Evolutionary conservation across 805 yeast species (phyloP), one percentile per base, ranked within the genome.

Genomic region (Nakazawaea laoshanensis): DNA sequence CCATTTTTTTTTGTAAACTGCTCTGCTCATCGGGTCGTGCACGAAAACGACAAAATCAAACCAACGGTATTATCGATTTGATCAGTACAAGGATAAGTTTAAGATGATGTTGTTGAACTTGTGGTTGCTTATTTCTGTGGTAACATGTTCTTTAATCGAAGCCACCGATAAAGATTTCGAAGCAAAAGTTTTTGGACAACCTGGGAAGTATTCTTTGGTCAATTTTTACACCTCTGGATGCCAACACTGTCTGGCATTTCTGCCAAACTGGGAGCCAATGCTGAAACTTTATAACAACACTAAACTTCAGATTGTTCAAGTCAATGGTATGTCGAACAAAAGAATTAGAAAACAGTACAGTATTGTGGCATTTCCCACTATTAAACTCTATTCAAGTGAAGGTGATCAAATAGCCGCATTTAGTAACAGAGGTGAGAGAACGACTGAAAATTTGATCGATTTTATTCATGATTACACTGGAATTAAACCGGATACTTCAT

Each of bases 211-310:
- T 37, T 59, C 74, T 4, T 51, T 70, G 24, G 59, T 70, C 11
- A 65, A 65, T 42, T 69, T 74, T 43, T 67, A 63, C 41, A 56
- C 70, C 2, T 57, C 60, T 1, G 49, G 45, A 1, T 74, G 82
- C 48, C 47, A 47, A 10, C 61, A 62, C 41, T 73, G 81, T 47
- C 52, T 57, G 35, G 48, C 57, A 17, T 47, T 75, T 24, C 57
- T 62, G 13, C 76, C 77, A 2, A 47, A 57, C 11, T 59, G 67
- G 41, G 62, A 57, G 9, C 63, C 65, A 4, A 41, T 76, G 27
- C 61, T 61, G 11, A 50, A 55, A 6, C 45, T 73, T 4, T 75
- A 61, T 44, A 57, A 63, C 20, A 52, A 55, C 27, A 47, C 60
- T 4, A 41, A 45, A 6, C 43, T 65, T 3, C 59, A 56, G 33